These are phyloP conservation scores for Cornus kousa DNA, from an alignment of 148 eudicot genomes.

Conservation along the genomic window DNA sequence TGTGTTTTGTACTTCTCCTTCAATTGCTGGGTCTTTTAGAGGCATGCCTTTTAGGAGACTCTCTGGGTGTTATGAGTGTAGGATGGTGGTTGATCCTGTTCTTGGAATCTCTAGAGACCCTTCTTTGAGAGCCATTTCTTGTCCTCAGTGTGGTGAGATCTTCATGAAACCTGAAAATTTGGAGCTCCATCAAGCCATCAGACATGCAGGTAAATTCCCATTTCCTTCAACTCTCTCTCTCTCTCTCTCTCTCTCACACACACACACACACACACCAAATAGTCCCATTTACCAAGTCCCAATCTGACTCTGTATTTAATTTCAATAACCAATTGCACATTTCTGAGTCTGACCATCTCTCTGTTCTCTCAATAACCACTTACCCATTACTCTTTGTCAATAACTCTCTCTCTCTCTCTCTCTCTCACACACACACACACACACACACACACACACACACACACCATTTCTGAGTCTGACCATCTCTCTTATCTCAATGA, in stretches of 20 bases:
- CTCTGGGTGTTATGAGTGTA: conserved; percentile 88
- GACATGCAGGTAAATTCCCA: conserved; percentile 71
- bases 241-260: not conserved
- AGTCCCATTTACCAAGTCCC: too few species aligned
- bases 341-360: not conserved
- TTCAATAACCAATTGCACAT: not conserved
- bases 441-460: too few species aligned
- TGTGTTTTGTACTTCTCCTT: conserved; percentile 1
- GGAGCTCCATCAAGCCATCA: conserved; percentile 86
- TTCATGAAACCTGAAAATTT: conserved; percentile 78
- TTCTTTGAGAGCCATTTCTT: conserved; percentile 67
- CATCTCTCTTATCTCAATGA: not conserved
- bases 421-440: too few species aligned
- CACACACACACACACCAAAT: too few species aligned
- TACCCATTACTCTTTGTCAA: not conserved
- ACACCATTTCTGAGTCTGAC: not conserved
- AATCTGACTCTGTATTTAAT: not conserved
- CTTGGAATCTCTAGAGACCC: conserved; percentile 75
- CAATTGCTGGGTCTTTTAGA: conserved; percentile 34
- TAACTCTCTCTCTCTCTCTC: too few species aligned
- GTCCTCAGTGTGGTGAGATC: conserved; percentile 79
- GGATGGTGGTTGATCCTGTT: conserved; percentile 87
- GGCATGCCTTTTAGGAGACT: conserved; percentile 77
- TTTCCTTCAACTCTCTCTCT: conserved; percentile 8
- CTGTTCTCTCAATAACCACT: not conserved